Evolutionary conservation across 257 asterid species (phyloP), one percentile per base, ranked within the genome.

Genomic region (Fraxinus quadrangulata): DNA sequence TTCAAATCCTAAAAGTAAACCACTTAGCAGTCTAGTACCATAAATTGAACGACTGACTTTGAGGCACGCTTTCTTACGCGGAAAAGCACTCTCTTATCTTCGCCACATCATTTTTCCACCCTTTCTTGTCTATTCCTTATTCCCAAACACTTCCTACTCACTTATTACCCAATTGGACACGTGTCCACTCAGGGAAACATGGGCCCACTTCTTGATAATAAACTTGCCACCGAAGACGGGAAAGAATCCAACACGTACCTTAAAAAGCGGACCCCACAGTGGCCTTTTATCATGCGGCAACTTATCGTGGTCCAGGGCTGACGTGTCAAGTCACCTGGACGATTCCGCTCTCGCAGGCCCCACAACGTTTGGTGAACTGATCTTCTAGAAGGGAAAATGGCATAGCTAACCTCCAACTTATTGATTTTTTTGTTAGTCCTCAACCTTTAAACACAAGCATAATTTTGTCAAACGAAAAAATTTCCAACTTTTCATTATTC

Each of bases 301-400:
- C 12, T 9, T n/a, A 65, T 21, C 2, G n/a, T 33, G 83, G 83
- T 69, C 86, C 76, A 28, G 5, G 5, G 78, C 24, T 67, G 86
- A 90, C 86, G 90, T 90, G 95, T 80, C 84, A 31, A 59, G 10
- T 72, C 67, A 10, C 69, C 6, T 14, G 56, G 72, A 72, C 34
- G 45, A 75, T 24, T 71, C 56, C 31, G 36, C n/a, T 24, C 3
- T 23, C 42, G 74, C 56, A 82, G 87, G 68, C 8, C 86, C 84
- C 79, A 42, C 28, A 8, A 21, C 6, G 0, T 11, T 36, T 73
- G 75, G 63, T 34, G 61, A 33, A 78, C 84, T 89, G 75, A 72
- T 82, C 80, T 84, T 87, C 90, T 81, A 81, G 90, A 81, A 70
- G 78, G 47, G 63, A 47, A 65, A 26, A 13, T 34, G 51, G 67